A percentile compares a stretch with the other conserved stretches of the same genome.
Conservation (phyloP, 306 rosid species). For the Abrus pulchellus region DNA sequence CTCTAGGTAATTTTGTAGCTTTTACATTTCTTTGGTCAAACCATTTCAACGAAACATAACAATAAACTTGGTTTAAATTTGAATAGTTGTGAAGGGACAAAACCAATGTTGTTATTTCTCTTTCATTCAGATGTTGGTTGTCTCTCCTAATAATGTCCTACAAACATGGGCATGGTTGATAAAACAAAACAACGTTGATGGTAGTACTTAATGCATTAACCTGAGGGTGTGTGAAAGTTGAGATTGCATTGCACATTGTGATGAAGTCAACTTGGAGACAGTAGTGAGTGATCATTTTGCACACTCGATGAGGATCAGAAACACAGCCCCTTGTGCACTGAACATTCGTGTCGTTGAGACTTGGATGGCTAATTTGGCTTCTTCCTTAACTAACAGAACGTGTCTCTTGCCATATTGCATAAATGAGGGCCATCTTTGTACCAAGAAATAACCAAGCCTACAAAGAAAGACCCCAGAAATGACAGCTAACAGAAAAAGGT, state of each 20-base stretch:
- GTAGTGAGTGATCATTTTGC: background rate
- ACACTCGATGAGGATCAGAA: background rate
- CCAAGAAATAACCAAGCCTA: background rate
- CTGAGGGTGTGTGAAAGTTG: background rate
- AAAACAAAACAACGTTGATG: background rate
- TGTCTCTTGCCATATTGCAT: conserved; percentile 12
- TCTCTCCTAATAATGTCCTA: background rate
- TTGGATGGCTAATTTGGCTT: background rate
- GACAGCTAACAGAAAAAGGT: background rate
- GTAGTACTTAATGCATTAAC: background rate
- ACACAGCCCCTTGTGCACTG: background rate
- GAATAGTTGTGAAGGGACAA: too few species aligned
- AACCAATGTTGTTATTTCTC: too few species aligned
- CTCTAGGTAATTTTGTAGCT: too few species aligned
- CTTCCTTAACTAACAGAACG: background rate
- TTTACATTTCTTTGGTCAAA: too few species aligned
- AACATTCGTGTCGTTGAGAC: background rate
- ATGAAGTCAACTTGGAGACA: background rate
- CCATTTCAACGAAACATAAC: too few species aligned
- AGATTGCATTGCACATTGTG: background rate
- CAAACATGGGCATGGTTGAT: background rate
- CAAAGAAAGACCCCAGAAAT: background rate
- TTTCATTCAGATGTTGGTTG: background rate
- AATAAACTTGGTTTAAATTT: too few species aligned
- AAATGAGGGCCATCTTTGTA: background rate